Base-by-base conservation (phyloP, 2,329 filamentous ascomycete species). In the Scedosporium aurantiacum region DNA sequence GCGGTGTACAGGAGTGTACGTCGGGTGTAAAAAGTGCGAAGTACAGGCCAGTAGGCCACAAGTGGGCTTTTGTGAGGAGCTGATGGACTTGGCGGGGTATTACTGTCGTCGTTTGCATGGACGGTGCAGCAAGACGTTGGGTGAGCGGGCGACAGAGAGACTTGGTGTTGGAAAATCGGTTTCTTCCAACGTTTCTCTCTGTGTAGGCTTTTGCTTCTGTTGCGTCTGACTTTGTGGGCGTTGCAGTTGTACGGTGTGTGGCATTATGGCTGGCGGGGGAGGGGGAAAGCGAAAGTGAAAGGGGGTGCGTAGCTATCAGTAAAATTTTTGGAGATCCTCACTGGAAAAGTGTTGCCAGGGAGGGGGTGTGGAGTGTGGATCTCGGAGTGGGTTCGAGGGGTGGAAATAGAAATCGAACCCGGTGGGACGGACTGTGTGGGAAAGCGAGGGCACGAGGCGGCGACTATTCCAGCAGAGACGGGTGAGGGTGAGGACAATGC, bases 381-480 rank as follows among this genome's bases (percentile, higher is more conserved):
- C 23, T n/a, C 4, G n/a, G n/a, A 40, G 28, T 43, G 21, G n/a
- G 14, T 21, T 23, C 4, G 18, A 23, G 56, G 54, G 54, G 56
- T 57, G 54, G 2, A 2, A 16, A 23, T 58, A 43, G 18, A 12
- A 14, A 45, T 7, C 23, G 41, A 59, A 59, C 41, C 57, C 25
- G 57, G n/a, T 45, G 57, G 37, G 23, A 47, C 40, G 57, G 37
- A 47, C 57, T 43, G 57, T 59, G 57, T 59, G 57, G 37, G 21
- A 54, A 54, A 47, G 50, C 50, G 50, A 54, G 18, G 50, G 50
- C 50, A 23, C 18, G 50, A 54, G 23, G 50, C 21, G 50, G 23
- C 21, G 50, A 14, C n/a, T 23, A 28, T 21, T 6, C 47, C 14
- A 21, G 10, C 47, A 18, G 21, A 52, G 16, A 8, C n/a, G 10